Base-by-base conservation (phyloP, 306 rosid species). In the Inga oerstediana region DNA sequence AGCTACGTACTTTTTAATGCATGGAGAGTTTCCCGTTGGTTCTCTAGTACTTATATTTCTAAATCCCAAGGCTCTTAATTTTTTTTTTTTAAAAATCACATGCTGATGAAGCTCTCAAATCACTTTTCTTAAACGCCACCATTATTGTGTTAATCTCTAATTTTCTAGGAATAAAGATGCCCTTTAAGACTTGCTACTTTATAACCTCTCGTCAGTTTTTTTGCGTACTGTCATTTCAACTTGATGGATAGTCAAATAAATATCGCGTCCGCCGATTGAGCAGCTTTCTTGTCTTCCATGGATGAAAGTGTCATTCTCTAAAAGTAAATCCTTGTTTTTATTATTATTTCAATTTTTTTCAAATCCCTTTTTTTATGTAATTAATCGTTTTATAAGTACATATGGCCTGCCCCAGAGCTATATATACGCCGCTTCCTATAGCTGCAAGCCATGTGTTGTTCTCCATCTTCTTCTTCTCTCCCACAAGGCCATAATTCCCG, bases 281-380 rank as follows among this genome's bases (percentile, higher is more conserved):
- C 78, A 17, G 71, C 51, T 46, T 72, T 80, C 72, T 83, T 72
- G 41, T 72, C 8, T 73, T 43, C 30, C 80, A 80, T 64, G 54
- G 69, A 39, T 20, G 4, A 20, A 77, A 65, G 43, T 79, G 71
- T 66, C 87, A 68, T 66, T 65, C 69, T 51, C 69, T 77, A 49
- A 87, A 80, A 87, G 78, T 79, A 84, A 80, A 71, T 68, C 51
- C 85, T 79, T 69, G 84, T 74, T 39, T 4, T 59, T 30, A 65
- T 27, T 27, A 71, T 62, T 62, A 68, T 61, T 62, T 59, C 66
- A 22, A 9, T 9, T 3, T 10, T 30, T 32, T 16, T 39, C 11
- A 27, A 45, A 81, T 73, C 77, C 83, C 82, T 45, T 52, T 51
- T 79, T 45, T 79, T 87, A 83, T 79, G 87, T 78, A 64, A 67